phyloP scores from a whole-genome alignment of 345 rosid genomes.

The Isatis tinctoria region DNA sequence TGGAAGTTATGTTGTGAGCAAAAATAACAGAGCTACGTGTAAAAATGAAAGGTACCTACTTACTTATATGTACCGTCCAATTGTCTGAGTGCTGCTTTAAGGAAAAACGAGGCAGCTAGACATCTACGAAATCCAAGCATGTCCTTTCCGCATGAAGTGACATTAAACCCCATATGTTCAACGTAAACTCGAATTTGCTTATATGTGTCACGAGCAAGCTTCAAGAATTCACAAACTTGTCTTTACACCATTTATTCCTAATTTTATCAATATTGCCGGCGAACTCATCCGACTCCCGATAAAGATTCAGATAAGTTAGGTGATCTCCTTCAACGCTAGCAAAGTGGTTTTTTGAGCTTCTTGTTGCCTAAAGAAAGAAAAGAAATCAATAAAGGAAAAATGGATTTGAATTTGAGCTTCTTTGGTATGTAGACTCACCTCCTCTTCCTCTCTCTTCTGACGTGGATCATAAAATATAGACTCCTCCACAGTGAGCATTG shows the following conservation, averaged over 20 bases:
- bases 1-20: background rate
- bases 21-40: background rate
- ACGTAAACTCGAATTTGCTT: constrained; percentile 79
- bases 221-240: constrained; percentile 69
- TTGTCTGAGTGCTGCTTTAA: constrained; percentile 88
- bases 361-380: constrained; percentile 46
- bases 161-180: constrained; percentile 69
- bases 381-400: background rate
- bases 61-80: constrained; percentile 82
- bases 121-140: constrained; percentile 75
- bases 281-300: constrained; percentile 63
- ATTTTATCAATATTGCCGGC: constrained; percentile 55
- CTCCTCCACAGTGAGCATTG: constrained; percentile 88
- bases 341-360: constrained; percentile 66
- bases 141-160: constrained; percentile 80
- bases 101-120: constrained; percentile 89
- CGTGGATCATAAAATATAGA: constrained; percentile 79
- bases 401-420: no score
- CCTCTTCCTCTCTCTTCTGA: constrained; percentile 76
- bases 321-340: constrained; percentile 92
- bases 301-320: constrained; percentile 73
- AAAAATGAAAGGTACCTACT: constrained; percentile 16
- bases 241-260: constrained; percentile 86
- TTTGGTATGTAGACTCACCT: constrained; percentile 41
- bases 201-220: constrained; percentile 79